A percentile compares a stretch with the other conserved stretches of the same genome.
Evolutionary conservation across 2,329 filamentous ascomycete species (phyloP).

Genomic region (Ceratocystiopsis brevicomis): DNA sequence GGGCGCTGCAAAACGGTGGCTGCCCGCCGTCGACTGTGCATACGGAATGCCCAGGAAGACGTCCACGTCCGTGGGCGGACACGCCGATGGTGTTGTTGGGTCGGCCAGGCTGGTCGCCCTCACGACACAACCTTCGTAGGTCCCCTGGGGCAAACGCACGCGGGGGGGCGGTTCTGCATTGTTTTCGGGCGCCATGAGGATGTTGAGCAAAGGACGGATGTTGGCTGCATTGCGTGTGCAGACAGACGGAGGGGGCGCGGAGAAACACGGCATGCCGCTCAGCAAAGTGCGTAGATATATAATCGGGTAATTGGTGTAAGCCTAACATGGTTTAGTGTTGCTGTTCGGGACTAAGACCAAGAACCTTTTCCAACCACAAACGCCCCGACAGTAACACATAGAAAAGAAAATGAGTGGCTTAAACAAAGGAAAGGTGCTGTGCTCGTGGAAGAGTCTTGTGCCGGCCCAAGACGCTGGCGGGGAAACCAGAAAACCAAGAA

Average conservation of each 20-base stretch:
- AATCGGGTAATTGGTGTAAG: too few relatives aligned
- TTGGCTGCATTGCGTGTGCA: too few relatives aligned
- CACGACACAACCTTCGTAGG: slow-evolving; percentile 17
- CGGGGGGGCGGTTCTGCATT: slow-evolving; percentile 1
- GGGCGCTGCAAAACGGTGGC: slow-evolving; percentile 27
- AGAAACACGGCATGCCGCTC: background rate
- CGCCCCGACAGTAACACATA: too few relatives aligned
- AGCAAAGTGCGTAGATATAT: too few relatives aligned
- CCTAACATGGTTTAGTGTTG: too few relatives aligned
- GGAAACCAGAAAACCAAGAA: background rate
- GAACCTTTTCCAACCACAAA: too few relatives aligned
- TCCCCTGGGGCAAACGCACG: slow-evolving; percentile 20
- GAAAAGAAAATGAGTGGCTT: too few relatives aligned
- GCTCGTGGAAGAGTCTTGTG: background rate
- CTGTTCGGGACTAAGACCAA: too few relatives aligned
- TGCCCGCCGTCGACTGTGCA: slow-evolving; percentile 21
- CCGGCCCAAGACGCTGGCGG: background rate
- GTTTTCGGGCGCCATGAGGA: too few relatives aligned
- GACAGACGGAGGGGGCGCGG: background rate
- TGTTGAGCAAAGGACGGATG: too few relatives aligned
- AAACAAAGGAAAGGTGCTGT: too few relatives aligned
- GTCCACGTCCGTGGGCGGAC: slow-evolving; percentile 17
- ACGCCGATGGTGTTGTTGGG: too few relatives aligned
- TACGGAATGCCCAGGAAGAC: slow-evolving; percentile 32
- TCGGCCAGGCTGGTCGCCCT: background rate